Conservation (phyloP, 2,329 filamentous ascomycete genomes). For the Phialocephala sp. region DNA sequence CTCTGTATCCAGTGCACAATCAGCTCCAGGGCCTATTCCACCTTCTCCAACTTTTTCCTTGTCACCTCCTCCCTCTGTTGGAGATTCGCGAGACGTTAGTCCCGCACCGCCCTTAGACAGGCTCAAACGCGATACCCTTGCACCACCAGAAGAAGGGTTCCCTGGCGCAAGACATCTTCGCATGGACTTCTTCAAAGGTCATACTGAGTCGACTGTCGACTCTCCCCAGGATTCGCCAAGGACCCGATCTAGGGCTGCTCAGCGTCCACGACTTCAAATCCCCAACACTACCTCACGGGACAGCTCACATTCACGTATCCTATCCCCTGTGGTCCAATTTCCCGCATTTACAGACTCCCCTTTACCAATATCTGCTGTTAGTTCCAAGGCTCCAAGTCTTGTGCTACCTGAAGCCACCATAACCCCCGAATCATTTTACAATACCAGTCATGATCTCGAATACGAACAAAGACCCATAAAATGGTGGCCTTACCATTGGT, state of each 20-base stretch:
- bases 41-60: constrained; percentile 45
- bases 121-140: constrained; percentile 47
- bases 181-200: constrained; percentile 44
- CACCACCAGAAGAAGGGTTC: constrained; percentile 48
- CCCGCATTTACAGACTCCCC: constrained; percentile 43
- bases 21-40: constrained; percentile 40
- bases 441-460: constrained; percentile 28
- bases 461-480: constrained; percentile 50
- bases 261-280: constrained; percentile 39
- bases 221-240: constrained; percentile 29
- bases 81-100: constrained; percentile 42
- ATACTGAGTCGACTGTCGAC: constrained; percentile 28
- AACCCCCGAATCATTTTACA: constrained; percentile 35
- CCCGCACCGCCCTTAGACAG: constrained; percentile 38
- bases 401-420: constrained; percentile 38
- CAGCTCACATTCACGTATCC: constrained; percentile 35
- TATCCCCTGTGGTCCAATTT: constrained; percentile 41
- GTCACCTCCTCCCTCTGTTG: constrained; percentile 36
- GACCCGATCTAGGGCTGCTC: constrained; percentile 24
- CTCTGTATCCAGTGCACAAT: constrained; percentile 33
- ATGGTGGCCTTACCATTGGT: constrained; percentile 82
- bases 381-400: constrained; percentile 40
- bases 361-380: constrained; percentile 36
- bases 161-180: constrained; percentile 41
- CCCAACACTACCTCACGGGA: constrained; percentile 38